A percentile compares a stretch with the other conserved stretches of the same genome.
phyloP scores from a whole-genome alignment of 306 rosid species.

The Trifolium subterraneum region DNA sequence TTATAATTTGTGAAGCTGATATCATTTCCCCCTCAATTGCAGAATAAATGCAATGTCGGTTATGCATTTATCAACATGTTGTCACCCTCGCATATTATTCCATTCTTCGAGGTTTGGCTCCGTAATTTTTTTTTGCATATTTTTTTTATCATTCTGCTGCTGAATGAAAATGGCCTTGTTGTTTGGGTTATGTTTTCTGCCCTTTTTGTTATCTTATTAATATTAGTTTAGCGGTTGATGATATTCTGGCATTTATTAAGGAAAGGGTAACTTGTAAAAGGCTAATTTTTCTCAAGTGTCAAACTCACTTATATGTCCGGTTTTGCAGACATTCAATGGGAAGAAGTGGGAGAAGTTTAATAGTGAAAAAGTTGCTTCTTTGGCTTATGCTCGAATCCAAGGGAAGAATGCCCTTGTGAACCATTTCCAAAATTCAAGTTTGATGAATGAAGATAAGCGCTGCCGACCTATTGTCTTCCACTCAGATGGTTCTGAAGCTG shows the following conservation, averaged over 20 bases:
- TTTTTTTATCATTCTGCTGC: constrained; percentile 28
- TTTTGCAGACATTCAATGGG: constrained; percentile 86
- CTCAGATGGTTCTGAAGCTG: constrained; percentile 80
- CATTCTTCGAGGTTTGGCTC: constrained; percentile 73
- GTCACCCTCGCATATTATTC: constrained; percentile 82
- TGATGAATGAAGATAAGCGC: constrained; percentile 98
- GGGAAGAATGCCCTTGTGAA: constrained; percentile 94
- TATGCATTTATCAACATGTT: constrained; percentile 99
- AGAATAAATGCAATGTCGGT: constrained; percentile 99
- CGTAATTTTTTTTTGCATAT: constrained; percentile 2
- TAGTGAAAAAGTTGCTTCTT: constrained; percentile 97
- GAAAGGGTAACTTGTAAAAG: not conserved
- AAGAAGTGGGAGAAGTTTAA: constrained; percentile 99
- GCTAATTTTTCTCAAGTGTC: not conserved
- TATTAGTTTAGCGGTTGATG: not conserved
- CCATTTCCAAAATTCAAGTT: constrained; percentile 96
- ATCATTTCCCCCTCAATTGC: constrained; percentile 42
- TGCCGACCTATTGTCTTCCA: constrained; percentile 96
- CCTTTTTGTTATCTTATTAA: not conserved
- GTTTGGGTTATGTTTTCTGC: not conserved
- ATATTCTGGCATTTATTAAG: constrained; percentile 18
- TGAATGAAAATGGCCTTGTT: not conserved
- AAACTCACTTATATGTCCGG: constrained; percentile 8
- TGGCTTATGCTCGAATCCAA: constrained; percentile 98
- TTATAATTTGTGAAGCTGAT: constrained; percentile 37